phyloP scores from a whole-genome alignment of 1,284 basidiomycete genomes.

The Ceratobasidium theobromae region DNA sequence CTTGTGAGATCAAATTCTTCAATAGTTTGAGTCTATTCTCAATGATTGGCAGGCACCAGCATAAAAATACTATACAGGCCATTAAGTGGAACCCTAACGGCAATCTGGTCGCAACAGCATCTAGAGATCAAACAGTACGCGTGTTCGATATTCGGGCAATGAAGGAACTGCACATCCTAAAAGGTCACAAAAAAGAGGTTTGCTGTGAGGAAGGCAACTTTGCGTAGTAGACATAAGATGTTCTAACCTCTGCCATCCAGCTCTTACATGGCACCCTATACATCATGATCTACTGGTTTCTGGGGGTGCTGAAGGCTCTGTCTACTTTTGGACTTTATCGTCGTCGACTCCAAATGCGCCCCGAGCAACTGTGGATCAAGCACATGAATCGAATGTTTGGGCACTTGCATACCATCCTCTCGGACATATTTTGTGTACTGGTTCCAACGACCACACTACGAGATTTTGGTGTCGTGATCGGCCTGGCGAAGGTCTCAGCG shows the following conservation, averaged over 20 bases:
- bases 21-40: background rate
- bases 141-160: slow-evolving; percentile 98
- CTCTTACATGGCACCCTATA: slow-evolving; percentile 92
- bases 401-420: slow-evolving; percentile 93
- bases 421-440: slow-evolving; percentile 90
- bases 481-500: slow-evolving; percentile 66
- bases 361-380: slow-evolving; percentile 81
- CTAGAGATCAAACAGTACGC: slow-evolving; percentile 89
- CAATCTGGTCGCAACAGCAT: slow-evolving; percentile 89
- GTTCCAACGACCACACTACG: slow-evolving; percentile 95
- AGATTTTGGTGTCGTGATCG: slow-evolving; percentile 94
- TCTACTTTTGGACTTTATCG: slow-evolving; percentile 88
- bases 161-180: slow-evolving; percentile 89
- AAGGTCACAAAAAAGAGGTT: slow-evolving; percentile 96
- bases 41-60: slow-evolving; percentile 69
- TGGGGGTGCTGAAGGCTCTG: slow-evolving; percentile 90
- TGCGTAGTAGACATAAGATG: background rate
- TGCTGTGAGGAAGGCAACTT: slow-evolving; percentile 70
- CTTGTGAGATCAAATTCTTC: slow-evolving; percentile 68
- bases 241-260: slow-evolving; percentile 45
- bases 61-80: slow-evolving; percentile 96
- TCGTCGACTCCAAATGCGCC: slow-evolving; percentile 51
- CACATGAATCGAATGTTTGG: slow-evolving; percentile 98
- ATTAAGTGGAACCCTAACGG: slow-evolving; percentile 92
- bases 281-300: slow-evolving; percentile 87